Evolutionary conservation across 805 yeast genomes (phyloP), one percentile per base, ranked within the genome.

Genomic region (Candida taoyuanica): DNA sequence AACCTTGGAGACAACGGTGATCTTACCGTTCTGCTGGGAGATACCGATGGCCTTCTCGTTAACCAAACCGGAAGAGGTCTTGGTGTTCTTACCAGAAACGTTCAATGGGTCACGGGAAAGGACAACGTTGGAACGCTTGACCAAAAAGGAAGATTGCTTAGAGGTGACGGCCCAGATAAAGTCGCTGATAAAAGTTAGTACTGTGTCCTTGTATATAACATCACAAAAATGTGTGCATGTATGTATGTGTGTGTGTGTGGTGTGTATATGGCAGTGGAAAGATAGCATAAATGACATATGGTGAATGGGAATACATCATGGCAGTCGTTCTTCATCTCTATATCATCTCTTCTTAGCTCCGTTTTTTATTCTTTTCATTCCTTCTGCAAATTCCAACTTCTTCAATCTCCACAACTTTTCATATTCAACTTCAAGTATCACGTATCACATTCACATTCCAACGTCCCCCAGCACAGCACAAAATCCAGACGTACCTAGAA

Each of bases 91-190:
- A 51, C 68, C 70, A 40, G 67, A 56, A 48, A 63, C 60, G 67
- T 71, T 71, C 52, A 72, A 60, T 53, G 76, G 76, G 62, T 73
- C 78, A 40, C 63, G 54, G 49, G 76, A 71, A 58, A 69, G 62
- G 44, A 52, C 56, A 41, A 59, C 58, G 44, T 68, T 71, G 46
- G 64, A 46, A 50, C 71, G 62, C 69, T 70, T 71, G 48, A 71
- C 74, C 42, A 71, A 62, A 68, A 49, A 71, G 45, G 69, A 53
- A 40, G 68, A 61, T 66, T 71, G 62, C 50, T 60, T 53, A 52
- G 72, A 69, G 63, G 73, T 63, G 39, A 72, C 55, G 51, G 68
- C 71, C 77, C 77, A 71, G 65, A 71, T 58, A 43, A 71, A 65
- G 52, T 72, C 77, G 68, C 59, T 60, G 37, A n/a, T 19, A 16